Evolutionary conservation across 208 protist genomes (phyloP).

Genomic region (Leishmania major): DNA sequence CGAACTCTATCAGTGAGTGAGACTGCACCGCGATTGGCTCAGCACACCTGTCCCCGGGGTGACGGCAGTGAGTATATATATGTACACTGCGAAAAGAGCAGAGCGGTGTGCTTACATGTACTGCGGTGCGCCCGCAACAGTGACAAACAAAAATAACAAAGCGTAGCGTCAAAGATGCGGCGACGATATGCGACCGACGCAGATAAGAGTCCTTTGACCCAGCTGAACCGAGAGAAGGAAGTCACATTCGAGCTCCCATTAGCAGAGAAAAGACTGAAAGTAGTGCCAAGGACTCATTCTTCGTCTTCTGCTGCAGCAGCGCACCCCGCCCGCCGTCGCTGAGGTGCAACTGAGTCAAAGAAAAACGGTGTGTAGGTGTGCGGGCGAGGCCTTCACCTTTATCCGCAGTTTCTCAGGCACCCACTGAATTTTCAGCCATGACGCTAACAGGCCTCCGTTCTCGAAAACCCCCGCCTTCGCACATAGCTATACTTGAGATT

Average conservation of each 20-base stretch:
- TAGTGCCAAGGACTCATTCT: neutral
- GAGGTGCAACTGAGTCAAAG: neutral
- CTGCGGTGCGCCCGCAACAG: neutral
- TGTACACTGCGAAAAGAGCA: neutral
- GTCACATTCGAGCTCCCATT: neutral
- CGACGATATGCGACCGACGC: neutral
- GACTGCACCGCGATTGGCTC: neutral
- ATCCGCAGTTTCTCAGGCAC: neutral
- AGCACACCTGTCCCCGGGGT: neutral
- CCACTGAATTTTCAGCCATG: neutral
- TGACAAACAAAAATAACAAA: neutral
- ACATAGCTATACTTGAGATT: neutral
- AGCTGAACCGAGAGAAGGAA: neutral
- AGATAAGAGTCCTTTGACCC: neutral
- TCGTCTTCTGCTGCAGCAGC: neutral
- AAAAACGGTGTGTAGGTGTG: no score
- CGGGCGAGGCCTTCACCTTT: no score
- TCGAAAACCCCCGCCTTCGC: neutral
- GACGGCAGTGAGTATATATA: neutral
- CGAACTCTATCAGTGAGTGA: neutral
- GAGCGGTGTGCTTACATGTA: neutral
- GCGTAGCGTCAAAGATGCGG: neutral
- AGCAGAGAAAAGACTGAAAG: neutral
- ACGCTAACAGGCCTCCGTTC: neutral
- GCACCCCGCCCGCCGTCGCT: neutral